Evolutionary conservation across 768 basidiomycete genomes (phyloP).

Genomic region (Macrocybe gigantea): DNA sequence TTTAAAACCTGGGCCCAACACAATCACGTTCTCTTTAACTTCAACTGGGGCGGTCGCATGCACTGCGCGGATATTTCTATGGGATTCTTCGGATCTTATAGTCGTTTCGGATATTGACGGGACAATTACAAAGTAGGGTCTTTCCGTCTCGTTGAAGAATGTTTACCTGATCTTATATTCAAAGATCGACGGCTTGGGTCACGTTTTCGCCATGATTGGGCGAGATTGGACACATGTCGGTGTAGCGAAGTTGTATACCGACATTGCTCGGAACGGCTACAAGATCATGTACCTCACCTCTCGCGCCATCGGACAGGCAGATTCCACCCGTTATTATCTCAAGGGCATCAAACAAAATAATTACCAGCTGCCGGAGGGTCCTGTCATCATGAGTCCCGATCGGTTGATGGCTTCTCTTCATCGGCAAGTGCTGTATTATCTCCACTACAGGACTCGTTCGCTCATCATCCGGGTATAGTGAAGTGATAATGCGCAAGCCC

Average conservation of each 20-base stretch:
- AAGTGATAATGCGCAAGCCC: constrained; percentile 98
- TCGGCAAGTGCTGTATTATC: constrained; percentile 47
- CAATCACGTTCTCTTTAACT: constrained; percentile 90
- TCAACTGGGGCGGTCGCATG: constrained; percentile 78
- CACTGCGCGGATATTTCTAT: constrained; percentile 90
- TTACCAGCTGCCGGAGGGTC: constrained; percentile 95
- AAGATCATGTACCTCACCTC: constrained; percentile 98
- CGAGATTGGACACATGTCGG: constrained; percentile 98
- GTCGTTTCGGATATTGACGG: constrained; percentile 98
- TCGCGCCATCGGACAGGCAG: constrained; percentile 95
- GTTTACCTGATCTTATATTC: not conserved
- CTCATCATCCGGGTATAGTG: constrained; percentile 38
- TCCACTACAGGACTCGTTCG: not conserved
- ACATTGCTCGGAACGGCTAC: constrained; percentile 93
- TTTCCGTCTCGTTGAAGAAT: not conserved
- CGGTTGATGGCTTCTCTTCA: constrained; percentile 91
- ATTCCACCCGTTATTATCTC: constrained; percentile 91
- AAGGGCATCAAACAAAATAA: constrained; percentile 93
- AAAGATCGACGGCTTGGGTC: constrained; percentile 89
- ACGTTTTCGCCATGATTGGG: constrained; percentile 96
- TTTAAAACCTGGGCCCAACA: constrained; percentile 82
- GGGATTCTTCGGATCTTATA: constrained; percentile 87
- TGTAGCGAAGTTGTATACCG: constrained; percentile 95
- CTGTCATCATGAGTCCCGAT: constrained; percentile 98
- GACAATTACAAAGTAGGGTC: constrained; percentile 89